Evolutionary conservation across 2,329 filamentous ascomycete genomes (phyloP).

Genomic region (Penicillium sp.): DNA sequence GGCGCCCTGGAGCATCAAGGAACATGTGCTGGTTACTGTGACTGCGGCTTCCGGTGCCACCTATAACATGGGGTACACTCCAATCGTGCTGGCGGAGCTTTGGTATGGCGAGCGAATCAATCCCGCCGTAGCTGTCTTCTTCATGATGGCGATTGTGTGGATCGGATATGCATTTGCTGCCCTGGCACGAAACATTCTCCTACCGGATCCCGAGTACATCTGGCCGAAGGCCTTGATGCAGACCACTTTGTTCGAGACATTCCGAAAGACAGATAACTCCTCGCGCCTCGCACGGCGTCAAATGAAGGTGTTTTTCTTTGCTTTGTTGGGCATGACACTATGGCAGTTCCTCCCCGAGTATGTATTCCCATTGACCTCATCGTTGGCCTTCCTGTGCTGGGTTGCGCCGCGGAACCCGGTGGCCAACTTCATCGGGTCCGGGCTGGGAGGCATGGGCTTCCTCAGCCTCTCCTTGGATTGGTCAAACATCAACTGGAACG

Average conservation of each 20-base stretch:
- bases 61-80: conserved; percentile 54
- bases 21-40: conserved; percentile 60
- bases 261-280: conserved; percentile 51
- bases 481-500: conserved; percentile 60
- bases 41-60: conserved; percentile 57
- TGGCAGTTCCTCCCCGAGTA: conserved; percentile 67
- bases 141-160: conserved; percentile 63
- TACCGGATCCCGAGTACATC: conserved; percentile 61
- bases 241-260: conserved; percentile 61
- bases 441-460: conserved; percentile 64
- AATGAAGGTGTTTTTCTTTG: conserved; percentile 60
- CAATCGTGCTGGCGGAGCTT: conserved; percentile 59
- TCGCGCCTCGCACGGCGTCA: conserved; percentile 54
- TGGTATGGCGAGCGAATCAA: conserved; percentile 59
- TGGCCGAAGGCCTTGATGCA: conserved; percentile 59
- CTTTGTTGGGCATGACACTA: conserved; percentile 55
- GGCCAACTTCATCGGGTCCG: conserved; percentile 63
- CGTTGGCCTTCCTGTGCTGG: conserved; percentile 65
- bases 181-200: conserved; percentile 58
- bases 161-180: conserved; percentile 63
- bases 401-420: conserved; percentile 60
- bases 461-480: conserved; percentile 63
- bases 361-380: conserved; percentile 61
- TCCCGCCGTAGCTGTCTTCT: conserved; percentile 58
- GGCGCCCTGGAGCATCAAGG: conserved; percentile 60